Evolutionary conservation across 1,139 yeast species (phyloP).

Genomic region (Meyerozyma carpophila): DNA sequence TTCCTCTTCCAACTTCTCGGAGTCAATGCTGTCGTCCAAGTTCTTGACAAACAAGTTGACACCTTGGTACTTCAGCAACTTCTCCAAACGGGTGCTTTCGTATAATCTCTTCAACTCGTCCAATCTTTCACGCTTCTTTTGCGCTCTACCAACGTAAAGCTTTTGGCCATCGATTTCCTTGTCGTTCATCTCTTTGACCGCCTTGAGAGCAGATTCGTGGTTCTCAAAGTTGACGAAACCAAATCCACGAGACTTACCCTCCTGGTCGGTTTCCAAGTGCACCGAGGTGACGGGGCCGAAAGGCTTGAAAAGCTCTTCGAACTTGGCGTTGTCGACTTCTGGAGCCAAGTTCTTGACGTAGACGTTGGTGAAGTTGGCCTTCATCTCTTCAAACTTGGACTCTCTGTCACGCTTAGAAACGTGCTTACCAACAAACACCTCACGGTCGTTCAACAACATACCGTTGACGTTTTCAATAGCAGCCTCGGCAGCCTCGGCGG

Average conservation of each 20-base stretch:
- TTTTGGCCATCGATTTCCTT: slow-evolving; percentile 78
- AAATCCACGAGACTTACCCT: slow-evolving; percentile 91
- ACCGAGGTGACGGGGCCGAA: slow-evolving; percentile 84
- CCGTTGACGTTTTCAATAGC: slow-evolving; percentile 98
- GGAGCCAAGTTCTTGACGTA: slow-evolving; percentile 85
- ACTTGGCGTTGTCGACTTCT: slow-evolving; percentile 69
- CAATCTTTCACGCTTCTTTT: slow-evolving; percentile 96
- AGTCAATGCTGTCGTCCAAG: slow-evolving; percentile 89
- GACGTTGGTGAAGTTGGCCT: slow-evolving; percentile 92
- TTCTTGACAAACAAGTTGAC: slow-evolving; percentile 95
- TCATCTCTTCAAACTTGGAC: slow-evolving; percentile 86
- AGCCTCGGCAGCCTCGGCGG: slow-evolving; percentile 86
- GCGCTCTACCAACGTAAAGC: slow-evolving; percentile 97
- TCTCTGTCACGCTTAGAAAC: slow-evolving; percentile 92
- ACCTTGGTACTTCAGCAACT: slow-evolving; percentile 93
- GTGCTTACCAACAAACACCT: slow-evolving; percentile 95
- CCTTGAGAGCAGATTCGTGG: slow-evolving; percentile 85
- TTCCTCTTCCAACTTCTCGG: slow-evolving; percentile 87
- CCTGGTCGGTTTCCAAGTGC: slow-evolving; percentile 74
- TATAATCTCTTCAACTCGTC: slow-evolving; percentile 95
- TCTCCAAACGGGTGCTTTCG: slow-evolving; percentile 90
- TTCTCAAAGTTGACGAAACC: slow-evolving; percentile 89
- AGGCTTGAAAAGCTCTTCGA: slow-evolving; percentile 65
- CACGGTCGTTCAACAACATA: slow-evolving; percentile 95
- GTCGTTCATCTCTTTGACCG: slow-evolving; percentile 91